A percentile compares a stretch with the other conserved stretches of the same genome.
These are phyloP conservation scores for Meripilus lineatus DNA, from an alignment of 1,284 basidiomycete species.

Conservation along the genomic window DNA sequence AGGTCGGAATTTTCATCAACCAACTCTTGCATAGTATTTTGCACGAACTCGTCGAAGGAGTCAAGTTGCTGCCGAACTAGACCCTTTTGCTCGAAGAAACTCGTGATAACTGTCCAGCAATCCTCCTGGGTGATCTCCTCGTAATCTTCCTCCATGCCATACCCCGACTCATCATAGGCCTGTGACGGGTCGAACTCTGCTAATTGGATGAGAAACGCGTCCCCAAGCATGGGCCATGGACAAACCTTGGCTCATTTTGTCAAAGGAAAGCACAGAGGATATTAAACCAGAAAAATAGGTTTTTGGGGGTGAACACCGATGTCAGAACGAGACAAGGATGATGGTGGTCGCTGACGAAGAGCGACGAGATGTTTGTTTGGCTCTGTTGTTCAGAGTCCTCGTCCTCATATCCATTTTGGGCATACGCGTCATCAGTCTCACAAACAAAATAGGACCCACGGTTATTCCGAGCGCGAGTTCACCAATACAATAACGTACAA, in stretches of 20 bases:
- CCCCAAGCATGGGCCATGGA: too few relatives aligned
- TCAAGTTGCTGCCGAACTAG: slow-evolving; percentile 97
- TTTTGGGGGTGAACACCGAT: background rate
- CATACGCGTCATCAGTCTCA: background rate
- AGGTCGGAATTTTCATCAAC: slow-evolving; percentile 95
- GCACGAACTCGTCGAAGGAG: slow-evolving; percentile 98
- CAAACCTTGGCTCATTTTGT: too few relatives aligned
- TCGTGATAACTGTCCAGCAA: slow-evolving; percentile 93
- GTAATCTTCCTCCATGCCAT: slow-evolving; percentile 53
- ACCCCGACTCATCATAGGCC: slow-evolving; percentile 53
- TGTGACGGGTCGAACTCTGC: slow-evolving; percentile 34
- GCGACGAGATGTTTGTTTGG: slow-evolving; percentile 10
- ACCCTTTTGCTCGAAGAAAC: slow-evolving; percentile 97
- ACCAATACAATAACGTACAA: background rate
- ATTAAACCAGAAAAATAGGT: background rate
- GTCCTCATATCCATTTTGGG: slow-evolving; percentile 7
- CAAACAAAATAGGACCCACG: too few relatives aligned
- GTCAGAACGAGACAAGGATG: slow-evolving; percentile 1
- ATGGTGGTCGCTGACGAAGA: slow-evolving; percentile 15
- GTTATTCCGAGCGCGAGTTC: too few relatives aligned
- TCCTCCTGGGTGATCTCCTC: slow-evolving; percentile 90
- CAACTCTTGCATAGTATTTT: slow-evolving; percentile 99
- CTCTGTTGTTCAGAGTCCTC: slow-evolving; percentile 15
- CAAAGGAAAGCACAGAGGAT: background rate
- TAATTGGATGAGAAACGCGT: too few relatives aligned